phyloP scores from a whole-genome alignment of 345 rosid species.

The Raphanus raphanistrum region DNA sequence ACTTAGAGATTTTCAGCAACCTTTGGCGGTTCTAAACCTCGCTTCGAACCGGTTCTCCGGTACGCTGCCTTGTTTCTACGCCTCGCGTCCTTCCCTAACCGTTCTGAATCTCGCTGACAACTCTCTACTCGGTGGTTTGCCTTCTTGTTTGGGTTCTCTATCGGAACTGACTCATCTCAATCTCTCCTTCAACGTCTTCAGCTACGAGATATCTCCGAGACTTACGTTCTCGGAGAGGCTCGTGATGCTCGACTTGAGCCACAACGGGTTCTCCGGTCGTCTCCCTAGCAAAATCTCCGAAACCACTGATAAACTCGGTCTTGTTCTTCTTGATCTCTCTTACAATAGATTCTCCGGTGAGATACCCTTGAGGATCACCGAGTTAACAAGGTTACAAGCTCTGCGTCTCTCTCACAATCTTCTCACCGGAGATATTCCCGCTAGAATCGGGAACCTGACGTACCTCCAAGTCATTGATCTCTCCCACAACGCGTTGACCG shows the following conservation, averaged over 20 bases:
- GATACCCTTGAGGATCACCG: conserved; percentile 70
- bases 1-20: conserved; percentile 61
- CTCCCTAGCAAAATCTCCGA: conserved; percentile 65
- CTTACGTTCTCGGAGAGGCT: conserved; percentile 72
- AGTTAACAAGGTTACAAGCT: conserved; percentile 76
- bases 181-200: conserved; percentile 65
- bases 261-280: conserved; percentile 67
- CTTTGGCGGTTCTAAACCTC: conserved; percentile 62
- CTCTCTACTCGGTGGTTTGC: conserved; percentile 77
- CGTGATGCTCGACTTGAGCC: conserved; percentile 77
- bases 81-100: conserved; percentile 52
- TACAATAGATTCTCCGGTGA: conserved; percentile 72
- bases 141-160: conserved; percentile 78
- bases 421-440: conserved; percentile 74
- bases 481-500: conserved; percentile 69
- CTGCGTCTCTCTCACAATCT: conserved; percentile 83
- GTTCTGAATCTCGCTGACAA: conserved; percentile 64
- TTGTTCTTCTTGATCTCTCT: conserved; percentile 80
- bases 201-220: conserved; percentile 66
- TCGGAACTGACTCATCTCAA: conserved; percentile 57
- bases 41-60: conserved; percentile 71
- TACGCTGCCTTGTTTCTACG: conserved; percentile 81
- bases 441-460: conserved; percentile 79
- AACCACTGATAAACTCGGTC: conserved; percentile 68
- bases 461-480: conserved; percentile 86